A percentile compares a stretch with the other conserved stretches of the same genome.
phyloP scores from a whole-genome alignment of 176 grass and related monocot genomes.

The Elaeis guineensis region DNA sequence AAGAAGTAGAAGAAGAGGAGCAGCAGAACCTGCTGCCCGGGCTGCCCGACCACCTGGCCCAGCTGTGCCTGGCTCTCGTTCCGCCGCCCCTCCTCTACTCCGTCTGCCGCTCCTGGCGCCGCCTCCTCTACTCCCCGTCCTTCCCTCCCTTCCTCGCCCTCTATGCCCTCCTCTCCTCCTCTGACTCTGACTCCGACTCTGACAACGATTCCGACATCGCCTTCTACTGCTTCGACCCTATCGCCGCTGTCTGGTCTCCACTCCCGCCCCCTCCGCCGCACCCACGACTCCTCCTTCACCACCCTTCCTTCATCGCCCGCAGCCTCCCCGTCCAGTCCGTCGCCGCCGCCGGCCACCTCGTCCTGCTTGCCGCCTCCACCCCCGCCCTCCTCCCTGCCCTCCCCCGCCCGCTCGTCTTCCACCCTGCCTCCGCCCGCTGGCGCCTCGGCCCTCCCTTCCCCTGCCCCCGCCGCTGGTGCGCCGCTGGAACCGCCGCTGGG shows the following conservation, averaged over 20 bases:
- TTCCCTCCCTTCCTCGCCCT: slow-evolving; percentile 47
- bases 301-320: slow-evolving; percentile 67
- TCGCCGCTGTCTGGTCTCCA: slow-evolving; percentile 29
- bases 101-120: slow-evolving; percentile 64
- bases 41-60: slow-evolving; percentile 70
- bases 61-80: slow-evolving; percentile 48
- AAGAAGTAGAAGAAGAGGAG: not conserved
- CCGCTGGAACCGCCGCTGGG: slow-evolving; percentile 29
- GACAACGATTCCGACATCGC: slow-evolving; percentile 15
- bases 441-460: slow-evolving; percentile 46
- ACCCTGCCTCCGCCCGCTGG: slow-evolving; percentile 29
- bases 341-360: slow-evolving; percentile 24
- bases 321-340: slow-evolving; percentile 61
- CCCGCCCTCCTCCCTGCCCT: slow-evolving; percentile 51
- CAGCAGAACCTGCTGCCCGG: slow-evolving; percentile 44
- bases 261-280: slow-evolving; percentile 37
- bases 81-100: slow-evolving; percentile 42
- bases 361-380: slow-evolving; percentile 53
- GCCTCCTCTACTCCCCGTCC: slow-evolving; percentile 45
- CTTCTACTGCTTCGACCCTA: slow-evolving; percentile 51
- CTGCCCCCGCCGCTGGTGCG: slow-evolving; percentile 78
- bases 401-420: slow-evolving; percentile 50
- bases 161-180: slow-evolving; percentile 43
- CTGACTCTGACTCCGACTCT: not conserved
- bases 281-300: slow-evolving; percentile 37